Conservation (phyloP, 371 early-diverging fungal genomes). For the Enteropsectra breve region DNA sequence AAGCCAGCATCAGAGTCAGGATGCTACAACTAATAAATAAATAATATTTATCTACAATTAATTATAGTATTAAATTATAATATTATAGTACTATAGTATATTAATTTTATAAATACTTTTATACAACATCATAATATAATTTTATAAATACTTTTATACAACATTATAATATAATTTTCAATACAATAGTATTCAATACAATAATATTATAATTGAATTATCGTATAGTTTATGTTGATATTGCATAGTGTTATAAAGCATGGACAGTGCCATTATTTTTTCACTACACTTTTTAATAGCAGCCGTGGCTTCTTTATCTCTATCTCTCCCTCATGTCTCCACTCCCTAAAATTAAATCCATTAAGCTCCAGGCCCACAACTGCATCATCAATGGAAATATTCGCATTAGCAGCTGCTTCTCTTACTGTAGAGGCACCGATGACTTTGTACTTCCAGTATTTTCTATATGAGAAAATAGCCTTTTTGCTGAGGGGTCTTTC, state of each 20-base stretch:
- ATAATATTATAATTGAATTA: conserved; percentile 8
- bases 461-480: conserved; percentile 41
- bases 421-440: conserved; percentile 25
- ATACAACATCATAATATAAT: conserved; percentile 12
- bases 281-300: conserved; percentile 1
- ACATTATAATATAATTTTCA: conserved; percentile 19
- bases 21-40: conserved; percentile 56
- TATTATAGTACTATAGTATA: not conserved
- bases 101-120: not conserved
- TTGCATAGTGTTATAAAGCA: no score
- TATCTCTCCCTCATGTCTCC: conserved; percentile 10
- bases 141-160: not conserved
- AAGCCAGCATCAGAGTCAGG: conserved; percentile 53
- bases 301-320: not conserved
- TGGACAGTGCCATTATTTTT: no score
- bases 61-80: not conserved
- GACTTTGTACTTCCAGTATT: conserved; percentile 55
- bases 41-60: conserved; percentile 26
- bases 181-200: conserved; percentile 6
- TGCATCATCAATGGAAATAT: conserved; percentile 49
- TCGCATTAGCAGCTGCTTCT: conserved; percentile 29
- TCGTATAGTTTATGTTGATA: no score
- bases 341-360: conserved; percentile 39
- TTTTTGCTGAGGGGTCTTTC: conserved; percentile 54
- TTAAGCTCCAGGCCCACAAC: conserved; percentile 36